A percentile compares a stretch with the other conserved stretches of the same genome.
These are phyloP conservation scores for Crotalaria pallida DNA, from an alignment of 306 rosid species.

Conservation along the genomic window DNA sequence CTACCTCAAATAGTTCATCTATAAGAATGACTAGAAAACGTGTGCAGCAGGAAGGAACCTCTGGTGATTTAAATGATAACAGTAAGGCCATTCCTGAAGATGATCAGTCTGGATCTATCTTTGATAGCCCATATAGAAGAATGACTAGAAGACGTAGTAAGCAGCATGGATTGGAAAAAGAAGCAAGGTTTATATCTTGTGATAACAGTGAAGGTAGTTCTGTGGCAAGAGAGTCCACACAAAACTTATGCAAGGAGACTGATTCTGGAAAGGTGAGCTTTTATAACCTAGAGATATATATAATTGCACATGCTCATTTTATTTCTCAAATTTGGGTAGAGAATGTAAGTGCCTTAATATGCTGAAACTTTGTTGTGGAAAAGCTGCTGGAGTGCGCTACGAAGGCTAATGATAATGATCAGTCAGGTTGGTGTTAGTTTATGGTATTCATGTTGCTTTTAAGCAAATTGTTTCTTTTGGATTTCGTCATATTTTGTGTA, in stretches of 20 bases:
- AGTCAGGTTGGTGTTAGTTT: conserved; percentile 57
- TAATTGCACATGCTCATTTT: background rate
- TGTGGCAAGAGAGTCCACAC: conserved; percentile 29
- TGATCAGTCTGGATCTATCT: conserved; percentile 18
- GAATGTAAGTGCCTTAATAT: conserved; percentile 8
- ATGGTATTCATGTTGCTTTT: conserved; percentile 8
- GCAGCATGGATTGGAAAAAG: conserved; percentile 31
- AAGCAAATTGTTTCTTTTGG: background rate
- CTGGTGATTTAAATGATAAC: conserved; percentile 26
- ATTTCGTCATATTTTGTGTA: conserved; percentile 16
- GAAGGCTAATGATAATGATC: conserved; percentile 28
- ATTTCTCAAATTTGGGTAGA: conserved; percentile 1
- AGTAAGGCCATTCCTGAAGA: conserved; percentile 15
- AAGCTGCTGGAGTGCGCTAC: conserved; percentile 42
- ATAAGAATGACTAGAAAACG: conserved; percentile 46
- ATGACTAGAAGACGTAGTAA: conserved; percentile 47
- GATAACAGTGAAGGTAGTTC: conserved; percentile 30
- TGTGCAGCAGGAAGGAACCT: conserved; percentile 24
- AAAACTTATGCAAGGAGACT: conserved; percentile 31
- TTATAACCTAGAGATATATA: background rate
- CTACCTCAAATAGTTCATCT: conserved; percentile 31
- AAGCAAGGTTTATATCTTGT: conserved; percentile 19
- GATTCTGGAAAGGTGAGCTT: conserved; percentile 27
- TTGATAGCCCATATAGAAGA: conserved; percentile 31
- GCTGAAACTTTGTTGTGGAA: conserved; percentile 29